Conservation (phyloP, 768 basidiomycete genomes). For the Leccinum pellstonianum region DNA sequence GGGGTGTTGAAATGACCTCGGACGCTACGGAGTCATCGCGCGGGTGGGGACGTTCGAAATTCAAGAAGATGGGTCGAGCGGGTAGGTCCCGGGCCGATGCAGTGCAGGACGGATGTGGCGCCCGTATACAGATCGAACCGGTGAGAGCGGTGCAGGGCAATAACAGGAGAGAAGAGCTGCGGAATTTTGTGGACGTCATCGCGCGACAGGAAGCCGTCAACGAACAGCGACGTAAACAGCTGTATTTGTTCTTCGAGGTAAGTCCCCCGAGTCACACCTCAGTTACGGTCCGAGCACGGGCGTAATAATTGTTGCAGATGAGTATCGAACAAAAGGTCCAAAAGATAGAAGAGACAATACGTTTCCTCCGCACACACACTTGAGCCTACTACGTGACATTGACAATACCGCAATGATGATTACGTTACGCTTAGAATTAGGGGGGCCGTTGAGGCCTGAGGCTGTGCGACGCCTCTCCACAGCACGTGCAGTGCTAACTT, state of each 20-base stretch:
- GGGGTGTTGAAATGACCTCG: slow-evolving; percentile 16
- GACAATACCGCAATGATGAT: slow-evolving; percentile 3
- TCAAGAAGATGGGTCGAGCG: neutral
- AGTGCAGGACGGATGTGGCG: slow-evolving; percentile 7
- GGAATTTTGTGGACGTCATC: slow-evolving; percentile 46
- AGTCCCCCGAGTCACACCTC: slow-evolving; percentile 5
- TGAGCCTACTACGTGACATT: neutral
- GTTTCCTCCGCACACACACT: slow-evolving; percentile 33
- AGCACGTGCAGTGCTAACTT: slow-evolving; percentile 11
- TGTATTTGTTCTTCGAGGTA: slow-evolving; percentile 55
- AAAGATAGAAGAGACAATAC: slow-evolving; percentile 51
- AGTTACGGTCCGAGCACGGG: neutral
- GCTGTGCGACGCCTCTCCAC: slow-evolving; percentile 12
- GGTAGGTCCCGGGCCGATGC: neutral
- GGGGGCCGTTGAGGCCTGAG: neutral
- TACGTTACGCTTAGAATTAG: neutral
- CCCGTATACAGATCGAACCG: neutral
- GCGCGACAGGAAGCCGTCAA: slow-evolving; percentile 40
- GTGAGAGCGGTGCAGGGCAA: slow-evolving; percentile 2
- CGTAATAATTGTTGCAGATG: slow-evolving; percentile 41
- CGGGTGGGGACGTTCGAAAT: slow-evolving; percentile 17
- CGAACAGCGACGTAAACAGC: slow-evolving; percentile 39
- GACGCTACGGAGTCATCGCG: slow-evolving; percentile 22
- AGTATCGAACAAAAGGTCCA: slow-evolving; percentile 52
- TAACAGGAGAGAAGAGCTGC: slow-evolving; percentile 16